Evolutionary conservation across 345 rosid species (phyloP).

Genomic region (Barbarea vulgaris): DNA sequence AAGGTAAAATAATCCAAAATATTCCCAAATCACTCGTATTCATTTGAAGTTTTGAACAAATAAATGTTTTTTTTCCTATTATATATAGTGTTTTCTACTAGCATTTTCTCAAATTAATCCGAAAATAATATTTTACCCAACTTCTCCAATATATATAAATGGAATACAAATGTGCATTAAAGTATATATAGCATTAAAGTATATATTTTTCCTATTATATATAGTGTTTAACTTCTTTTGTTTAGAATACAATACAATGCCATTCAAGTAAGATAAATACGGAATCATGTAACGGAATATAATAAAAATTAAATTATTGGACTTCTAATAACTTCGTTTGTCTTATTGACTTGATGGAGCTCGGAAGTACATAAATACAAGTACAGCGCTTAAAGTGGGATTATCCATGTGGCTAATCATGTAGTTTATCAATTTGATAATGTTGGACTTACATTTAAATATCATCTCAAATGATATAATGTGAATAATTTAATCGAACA

Average conservation of each 20-base stretch:
- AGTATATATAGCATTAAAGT: too few relatives aligned
- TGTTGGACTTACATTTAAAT: conserved; percentile 28
- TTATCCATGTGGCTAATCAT: conserved; percentile 45
- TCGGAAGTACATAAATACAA: conserved; percentile 42
- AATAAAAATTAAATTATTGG: conserved; percentile 3
- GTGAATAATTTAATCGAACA: conserved; percentile 9
- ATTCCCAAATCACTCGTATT: background rate
- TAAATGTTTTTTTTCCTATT: too few relatives aligned
- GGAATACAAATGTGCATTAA: too few relatives aligned
- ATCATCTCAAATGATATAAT: conserved; percentile 12
- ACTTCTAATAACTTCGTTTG: conserved; percentile 39
- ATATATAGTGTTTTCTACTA: background rate
- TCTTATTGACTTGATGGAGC: conserved; percentile 42
- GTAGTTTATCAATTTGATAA: conserved; percentile 19
- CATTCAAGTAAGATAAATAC: background rate
- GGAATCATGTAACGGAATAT: conserved; percentile 4
- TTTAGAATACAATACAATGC: background rate
- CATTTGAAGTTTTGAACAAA: background rate
- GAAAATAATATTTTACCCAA: background rate
- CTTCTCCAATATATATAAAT: background rate
- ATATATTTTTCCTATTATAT: too few relatives aligned
- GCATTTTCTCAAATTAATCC: background rate
- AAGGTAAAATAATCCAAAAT: background rate
- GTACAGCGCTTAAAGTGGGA: conserved; percentile 47
- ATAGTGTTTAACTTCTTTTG: too few relatives aligned